Percentiles rank a stretch among this genome's conserved stretches.
phyloP scores from a whole-genome alignment of 306 rosid species.

The Ochetophila trinervis region DNA sequence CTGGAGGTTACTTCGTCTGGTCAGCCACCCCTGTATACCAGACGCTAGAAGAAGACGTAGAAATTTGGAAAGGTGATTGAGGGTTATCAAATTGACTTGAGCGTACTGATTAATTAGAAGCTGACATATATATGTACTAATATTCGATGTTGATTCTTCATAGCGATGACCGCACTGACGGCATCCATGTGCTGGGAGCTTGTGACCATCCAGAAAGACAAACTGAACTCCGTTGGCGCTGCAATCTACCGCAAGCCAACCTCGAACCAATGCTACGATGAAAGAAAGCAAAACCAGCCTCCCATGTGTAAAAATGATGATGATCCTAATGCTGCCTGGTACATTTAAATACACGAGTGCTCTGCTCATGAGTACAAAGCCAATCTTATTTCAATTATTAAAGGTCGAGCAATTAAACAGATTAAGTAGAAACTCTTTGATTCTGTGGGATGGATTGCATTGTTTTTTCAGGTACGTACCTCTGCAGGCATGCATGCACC shows the following conservation, averaged over 20 bases:
- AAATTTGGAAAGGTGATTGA: constrained; percentile 83
- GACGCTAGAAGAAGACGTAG: constrained; percentile 71
- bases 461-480: constrained; percentile 73
- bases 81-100: not conserved
- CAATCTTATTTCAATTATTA: no score
- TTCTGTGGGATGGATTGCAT: not conserved
- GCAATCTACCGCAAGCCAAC: constrained; percentile 81
- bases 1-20: constrained; percentile 84
- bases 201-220: constrained; percentile 68
- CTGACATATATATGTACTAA: constrained; percentile 10
- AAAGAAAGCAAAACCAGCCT: constrained; percentile 61
- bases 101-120: not conserved
- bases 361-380: no score
- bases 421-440: no score
- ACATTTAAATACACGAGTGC: not conserved
- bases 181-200: constrained; percentile 90
- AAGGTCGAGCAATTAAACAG: no score
- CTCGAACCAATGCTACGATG: constrained; percentile 68
- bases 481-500: constrained; percentile 76
- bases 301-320: constrained; percentile 74
- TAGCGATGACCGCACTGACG: constrained; percentile 74
- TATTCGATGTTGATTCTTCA: not conserved
- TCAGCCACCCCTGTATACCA: constrained; percentile 93
- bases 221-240: constrained; percentile 54
- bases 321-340: constrained; percentile 96